Percentiles rank a stretch among this genome's conserved stretches.
Evolutionary conservation across 805 yeast species (phyloP).

Genomic region (Saturnispora sekii): DNA sequence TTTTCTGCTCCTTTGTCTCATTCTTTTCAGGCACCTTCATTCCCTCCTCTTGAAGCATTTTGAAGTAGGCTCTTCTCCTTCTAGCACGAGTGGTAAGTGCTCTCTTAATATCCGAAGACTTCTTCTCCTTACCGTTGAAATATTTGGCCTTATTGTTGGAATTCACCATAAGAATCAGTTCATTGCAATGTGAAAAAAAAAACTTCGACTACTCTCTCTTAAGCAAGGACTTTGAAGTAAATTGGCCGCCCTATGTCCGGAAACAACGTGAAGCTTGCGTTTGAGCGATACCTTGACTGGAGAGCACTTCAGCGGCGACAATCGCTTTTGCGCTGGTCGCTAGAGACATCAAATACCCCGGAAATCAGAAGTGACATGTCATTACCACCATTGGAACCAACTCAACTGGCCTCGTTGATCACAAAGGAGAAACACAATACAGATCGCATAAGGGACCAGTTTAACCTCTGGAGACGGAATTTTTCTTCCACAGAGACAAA

Average conservation of each 20-base stretch:
- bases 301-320: constrained; percentile 20
- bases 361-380: no score
- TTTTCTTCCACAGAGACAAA: constrained; percentile 16
- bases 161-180: not conserved
- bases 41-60: constrained; percentile 67
- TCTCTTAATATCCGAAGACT: constrained; percentile 57
- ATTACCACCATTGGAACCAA: not conserved
- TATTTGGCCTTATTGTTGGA: constrained; percentile 11
- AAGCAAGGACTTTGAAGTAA: no score
- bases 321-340: constrained; percentile 22
- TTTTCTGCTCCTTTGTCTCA: constrained; percentile 19
- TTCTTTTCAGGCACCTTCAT: constrained; percentile 36
- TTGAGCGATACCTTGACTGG: constrained; percentile 21
- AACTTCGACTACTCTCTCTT: not conserved
- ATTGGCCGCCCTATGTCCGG: constrained; percentile 7
- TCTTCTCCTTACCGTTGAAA: constrained; percentile 23
- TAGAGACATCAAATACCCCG: constrained; percentile 10
- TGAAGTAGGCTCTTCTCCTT: constrained; percentile 71
- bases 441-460: not conserved
- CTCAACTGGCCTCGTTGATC: not conserved
- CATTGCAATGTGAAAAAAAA: not conserved
- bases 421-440: not conserved
- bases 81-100: constrained; percentile 74
- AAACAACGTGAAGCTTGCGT: constrained; percentile 20
- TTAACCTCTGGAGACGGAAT: constrained; percentile 12